These are phyloP conservation scores for Antarctomyces pellizariae DNA, from an alignment of 495 filamentous ascomycete species.

Conservation along the genomic window DNA sequence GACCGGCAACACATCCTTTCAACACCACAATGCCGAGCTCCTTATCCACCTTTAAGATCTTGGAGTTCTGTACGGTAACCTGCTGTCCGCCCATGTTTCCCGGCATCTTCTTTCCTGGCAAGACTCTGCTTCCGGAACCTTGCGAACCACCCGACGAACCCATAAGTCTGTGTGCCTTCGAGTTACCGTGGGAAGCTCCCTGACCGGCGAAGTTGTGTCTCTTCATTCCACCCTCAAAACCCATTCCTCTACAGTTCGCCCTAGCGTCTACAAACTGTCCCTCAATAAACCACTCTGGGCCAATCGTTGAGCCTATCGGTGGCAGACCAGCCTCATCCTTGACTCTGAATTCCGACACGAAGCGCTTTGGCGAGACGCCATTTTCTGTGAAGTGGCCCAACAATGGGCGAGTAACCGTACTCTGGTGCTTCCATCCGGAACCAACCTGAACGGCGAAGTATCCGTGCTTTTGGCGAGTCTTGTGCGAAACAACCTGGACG, in stretches of 20 bases:
- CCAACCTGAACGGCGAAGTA: constrained; percentile 89
- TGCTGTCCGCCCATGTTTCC: constrained; percentile 78
- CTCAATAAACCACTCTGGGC: constrained; percentile 67
- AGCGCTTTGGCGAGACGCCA: constrained; percentile 56
- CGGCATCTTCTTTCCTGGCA: constrained; percentile 93
- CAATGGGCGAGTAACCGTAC: constrained; percentile 53
- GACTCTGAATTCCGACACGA: constrained; percentile 69
- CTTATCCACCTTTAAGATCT: constrained; percentile 65
- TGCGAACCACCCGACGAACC: constrained; percentile 73
- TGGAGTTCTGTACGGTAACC: constrained; percentile 74
- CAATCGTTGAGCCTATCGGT: constrained; percentile 44
- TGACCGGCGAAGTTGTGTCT: constrained; percentile 70
- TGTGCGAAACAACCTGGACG: constrained; percentile 66
- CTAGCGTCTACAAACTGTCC: constrained; percentile 80
- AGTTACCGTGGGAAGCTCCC: constrained; percentile 82
- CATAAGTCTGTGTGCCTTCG: constrained; percentile 71
- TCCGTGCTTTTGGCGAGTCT: constrained; percentile 57
- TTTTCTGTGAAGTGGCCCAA: constrained; percentile 66
- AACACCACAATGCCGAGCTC: constrained; percentile 73
- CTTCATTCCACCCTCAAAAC: constrained; percentile 97
- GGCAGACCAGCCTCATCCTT: constrained; percentile 46
- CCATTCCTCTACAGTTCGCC: constrained; percentile 58
- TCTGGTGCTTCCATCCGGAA: constrained; percentile 46
- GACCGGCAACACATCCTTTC: constrained; percentile 63
- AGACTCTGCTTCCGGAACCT: constrained; percentile 74